Base-by-base conservation (phyloP, 2,329 filamentous ascomycete genomes). In the Ceratocystis cacaofunesta region DNA sequence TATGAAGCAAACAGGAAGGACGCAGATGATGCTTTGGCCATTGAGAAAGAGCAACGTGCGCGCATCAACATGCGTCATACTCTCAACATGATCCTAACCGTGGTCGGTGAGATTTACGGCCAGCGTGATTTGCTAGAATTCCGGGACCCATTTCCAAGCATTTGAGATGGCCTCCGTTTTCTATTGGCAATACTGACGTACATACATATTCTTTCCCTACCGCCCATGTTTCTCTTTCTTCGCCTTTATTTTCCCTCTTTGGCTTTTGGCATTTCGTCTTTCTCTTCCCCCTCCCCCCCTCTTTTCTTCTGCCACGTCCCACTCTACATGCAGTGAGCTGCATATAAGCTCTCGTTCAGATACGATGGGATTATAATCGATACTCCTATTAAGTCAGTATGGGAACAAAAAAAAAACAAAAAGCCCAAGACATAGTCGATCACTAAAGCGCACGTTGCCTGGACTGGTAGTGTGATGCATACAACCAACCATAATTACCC, bases 71-170 rank as follows among this genome's bases (percentile, higher is more conserved):
- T 79, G 77, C 79, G 82, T 32, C 87, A 85, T n/a, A 91, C 90
- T 50, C 79, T 96, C 43, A 92, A 95, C 75, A 95, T 95, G 90
- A 89, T 96, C 64, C 78, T 96, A 70, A 94, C 89, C 0, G 81
- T 96, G 44, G 86, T 88, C 61, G 92, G 90, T 70, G 91, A 96
- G 75, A 85, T 89, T 69, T 97, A 92, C 75, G 91, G 92, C 1
- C 92, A 97, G 75, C 81, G 87, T 69, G 92, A 97, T 74, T 75
- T 96, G 68, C 80, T 96, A 61, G 85, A 88, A 70, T 88, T 86
- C 68, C 82, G 90, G 66, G 82, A 87, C 68, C 82, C 82, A 3
- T 85, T 84, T 70, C 75, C 78, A 25, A 75, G 76, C 43, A 72
- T 79, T 69, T 78, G 75, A 28, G 15, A 64, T 6, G 2, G 12